Evolutionary conservation across 177 flowering plant species (phyloP).

Genomic region (Tripterygium wilfordii): DNA sequence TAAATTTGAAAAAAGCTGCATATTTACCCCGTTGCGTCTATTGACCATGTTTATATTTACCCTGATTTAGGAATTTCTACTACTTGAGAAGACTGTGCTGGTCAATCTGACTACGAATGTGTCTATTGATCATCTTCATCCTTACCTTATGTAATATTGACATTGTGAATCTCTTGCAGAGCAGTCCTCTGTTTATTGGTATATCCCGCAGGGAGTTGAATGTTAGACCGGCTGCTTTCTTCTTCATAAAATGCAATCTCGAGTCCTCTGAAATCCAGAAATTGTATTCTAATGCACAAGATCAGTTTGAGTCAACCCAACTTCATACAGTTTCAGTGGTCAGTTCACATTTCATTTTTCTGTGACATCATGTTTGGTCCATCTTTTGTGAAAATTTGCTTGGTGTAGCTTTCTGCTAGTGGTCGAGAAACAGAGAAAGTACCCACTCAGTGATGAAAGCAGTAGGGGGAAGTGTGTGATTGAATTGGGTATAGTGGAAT

Average conservation of each 20-base stretch:
- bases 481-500: no score
- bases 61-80: no score
- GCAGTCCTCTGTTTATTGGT: conserved; percentile 68
- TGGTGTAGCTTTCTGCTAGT: not conserved
- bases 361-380: not conserved
- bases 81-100: no score
- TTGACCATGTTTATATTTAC: no score
- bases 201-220: conserved; percentile 75
- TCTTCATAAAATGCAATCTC: conserved; percentile 76
- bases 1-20: no score
- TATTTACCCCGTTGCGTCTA: no score
- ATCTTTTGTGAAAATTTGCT: not conserved
- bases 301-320: conserved; percentile 89
- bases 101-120: no score
- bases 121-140: no score
- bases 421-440: not conserved
- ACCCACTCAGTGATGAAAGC: no score
- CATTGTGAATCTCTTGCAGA: conserved; percentile 35
- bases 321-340: conserved; percentile 69
- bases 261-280: conserved; percentile 62
- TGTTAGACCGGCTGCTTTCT: conserved; percentile 88
- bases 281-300: conserved; percentile 70
- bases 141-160: conserved; percentile 10
- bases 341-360: conserved; percentile 19
- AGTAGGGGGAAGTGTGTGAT: no score